phyloP scores from a whole-genome alignment of 306 rosid species.

The Lathyrus aphaca region DNA sequence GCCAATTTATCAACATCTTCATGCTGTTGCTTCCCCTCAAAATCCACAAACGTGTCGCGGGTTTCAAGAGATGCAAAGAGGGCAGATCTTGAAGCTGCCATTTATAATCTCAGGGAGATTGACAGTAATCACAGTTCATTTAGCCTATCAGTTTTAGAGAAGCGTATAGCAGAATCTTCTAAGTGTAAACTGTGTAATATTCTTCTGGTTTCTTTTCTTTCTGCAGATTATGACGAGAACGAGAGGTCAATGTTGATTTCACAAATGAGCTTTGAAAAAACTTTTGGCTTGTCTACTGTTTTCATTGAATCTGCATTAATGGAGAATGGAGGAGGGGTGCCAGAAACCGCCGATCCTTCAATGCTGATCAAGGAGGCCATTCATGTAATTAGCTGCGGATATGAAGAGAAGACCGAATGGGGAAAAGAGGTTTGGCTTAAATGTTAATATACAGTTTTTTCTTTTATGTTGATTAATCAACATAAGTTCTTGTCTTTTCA shows the following conservation, averaged over 20 bases:
- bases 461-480: conserved; percentile 8
- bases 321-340: conserved; percentile 97
- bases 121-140: conserved; percentile 60
- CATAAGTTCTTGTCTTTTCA: conserved; percentile 39
- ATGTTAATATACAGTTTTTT: not conserved
- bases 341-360: conserved; percentile 78
- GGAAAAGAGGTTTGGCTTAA: conserved; percentile 81
- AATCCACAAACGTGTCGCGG: conserved; percentile 57
- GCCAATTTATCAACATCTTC: conserved; percentile 61
- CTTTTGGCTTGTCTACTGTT: conserved; percentile 87
- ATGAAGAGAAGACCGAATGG: conserved; percentile 98
- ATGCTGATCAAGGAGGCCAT: conserved; percentile 88
- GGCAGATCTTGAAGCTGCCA: conserved; percentile 84
- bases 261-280: conserved; percentile 87
- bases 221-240: conserved; percentile 77
- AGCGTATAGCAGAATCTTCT: conserved; percentile 32
- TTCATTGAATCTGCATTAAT: conserved; percentile 90
- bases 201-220: conserved; percentile 38
- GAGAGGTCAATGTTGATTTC: conserved; percentile 95
- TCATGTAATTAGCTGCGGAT: conserved; percentile 94
- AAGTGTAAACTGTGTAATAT: conserved; percentile 21
- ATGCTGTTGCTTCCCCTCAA: conserved; percentile 86
- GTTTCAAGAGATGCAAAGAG: conserved; percentile 71
- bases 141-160: conserved; percentile 27
- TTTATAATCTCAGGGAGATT: conserved; percentile 77